Evolutionary conservation across 495 filamentous ascomycete genomes (phyloP), one percentile per base, ranked within the genome.

Genomic region (Penicillium silybi): DNA sequence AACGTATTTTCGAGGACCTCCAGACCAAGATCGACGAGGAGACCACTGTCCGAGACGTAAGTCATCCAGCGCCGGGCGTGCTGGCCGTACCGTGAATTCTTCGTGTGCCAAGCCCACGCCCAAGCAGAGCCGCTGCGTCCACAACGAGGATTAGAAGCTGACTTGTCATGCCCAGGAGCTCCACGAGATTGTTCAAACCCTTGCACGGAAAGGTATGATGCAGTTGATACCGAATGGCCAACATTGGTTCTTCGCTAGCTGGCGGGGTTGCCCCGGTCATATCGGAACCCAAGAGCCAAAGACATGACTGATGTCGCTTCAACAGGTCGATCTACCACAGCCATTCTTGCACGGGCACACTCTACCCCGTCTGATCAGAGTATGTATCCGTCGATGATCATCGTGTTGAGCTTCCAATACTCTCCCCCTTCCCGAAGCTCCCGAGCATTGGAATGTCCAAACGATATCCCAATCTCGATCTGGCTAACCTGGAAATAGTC

Each of bases 11-110:
- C 67, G 85, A 90, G 54, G 77, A 86, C 61, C 85, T 98, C 49
- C 92, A 96, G 67, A 72, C 81, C 40, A 91, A 90, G 63, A 88
- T 96, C 58, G 95, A 98, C 61, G 86, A 92, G 63, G 93, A 98
- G 69, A 75, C 79, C 16, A 73, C 76, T 38, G 80, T 93, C 42
- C 84, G 88, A 57, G 92, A 97, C 64, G 84, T 87, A 65, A 62
- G 73, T 60, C n/a, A 6, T 10, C 25, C 38, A 35, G 29, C 29
- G 8, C 29, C 29, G 9, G 29, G 29, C 51, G 50, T 32, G 42
- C 40, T 17, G 39, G 26, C 23, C 45, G 44, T 41, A 39, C 20
- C 47, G 16, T 48, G 51, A 55, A 54, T 57, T 58, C 53, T 58
- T 52, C 52, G 45, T 52, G 54, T 48, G 63, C 63, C 63, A 64